phyloP scores from a whole-genome alignment of 768 basidiomycete genomes.

The Lyophyllum shimeji region DNA sequence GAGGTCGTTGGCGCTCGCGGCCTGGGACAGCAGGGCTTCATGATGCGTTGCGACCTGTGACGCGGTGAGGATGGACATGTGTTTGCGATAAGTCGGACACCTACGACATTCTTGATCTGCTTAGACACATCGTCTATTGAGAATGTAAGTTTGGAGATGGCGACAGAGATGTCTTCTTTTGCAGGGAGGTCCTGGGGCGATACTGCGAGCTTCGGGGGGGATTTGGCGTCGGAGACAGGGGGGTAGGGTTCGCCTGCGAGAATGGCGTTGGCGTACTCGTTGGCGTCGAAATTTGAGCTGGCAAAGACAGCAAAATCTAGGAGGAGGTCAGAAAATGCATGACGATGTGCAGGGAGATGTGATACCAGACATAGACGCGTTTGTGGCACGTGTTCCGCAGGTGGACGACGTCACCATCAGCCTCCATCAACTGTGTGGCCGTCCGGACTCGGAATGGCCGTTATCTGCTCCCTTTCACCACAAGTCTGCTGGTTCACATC shows the following conservation, averaged over 20 bases:
- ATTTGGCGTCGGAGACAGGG: constrained; percentile 30
- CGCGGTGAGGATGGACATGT: constrained; percentile 3
- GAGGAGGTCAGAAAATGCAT: constrained; percentile 1
- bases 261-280: constrained; percentile 89
- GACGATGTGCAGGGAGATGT: background rate
- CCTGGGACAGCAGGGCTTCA: constrained; percentile 77
- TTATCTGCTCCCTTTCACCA: constrained; percentile 7
- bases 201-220: constrained; percentile 27
- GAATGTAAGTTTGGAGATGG: constrained; percentile 83
- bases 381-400: background rate
- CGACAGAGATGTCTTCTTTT: constrained; percentile 87
- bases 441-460: background rate
- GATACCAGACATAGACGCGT: too few species aligned
- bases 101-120: constrained; percentile 82
- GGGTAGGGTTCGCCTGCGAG: constrained; percentile 82
- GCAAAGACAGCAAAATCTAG: constrained; percentile 79
- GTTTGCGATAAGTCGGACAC: constrained; percentile 24
- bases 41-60: constrained; percentile 79
- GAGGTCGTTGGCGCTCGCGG: constrained; percentile 71
- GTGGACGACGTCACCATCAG: constrained; percentile 18
- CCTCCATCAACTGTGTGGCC: too few species aligned
- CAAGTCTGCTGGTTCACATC: constrained; percentile 5
- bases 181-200: constrained; percentile 50
- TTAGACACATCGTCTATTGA: constrained; percentile 91
- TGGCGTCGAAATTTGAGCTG: constrained; percentile 74